These are phyloP conservation scores for Agaricus sinodeliciosus DNA, from an alignment of 768 basidiomycete genomes.

Conservation along the genomic window DNA sequence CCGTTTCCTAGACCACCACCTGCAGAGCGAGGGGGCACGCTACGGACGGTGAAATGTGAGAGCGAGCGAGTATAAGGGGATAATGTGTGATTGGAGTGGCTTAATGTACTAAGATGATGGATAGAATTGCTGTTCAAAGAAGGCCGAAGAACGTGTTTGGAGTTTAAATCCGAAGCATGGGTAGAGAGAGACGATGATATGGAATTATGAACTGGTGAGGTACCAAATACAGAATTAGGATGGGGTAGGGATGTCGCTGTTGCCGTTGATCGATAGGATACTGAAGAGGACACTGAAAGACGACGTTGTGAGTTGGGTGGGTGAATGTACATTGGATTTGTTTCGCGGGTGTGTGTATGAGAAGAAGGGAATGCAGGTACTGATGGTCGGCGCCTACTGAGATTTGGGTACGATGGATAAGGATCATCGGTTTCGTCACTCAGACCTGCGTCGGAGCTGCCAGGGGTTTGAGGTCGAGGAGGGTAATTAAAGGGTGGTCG, in stretches of 20 bases:
- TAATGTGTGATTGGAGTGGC: constrained; percentile 86
- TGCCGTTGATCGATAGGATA: constrained; percentile 43
- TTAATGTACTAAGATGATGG: constrained; percentile 81
- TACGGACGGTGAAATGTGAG: constrained; percentile 89
- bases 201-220: not conserved
- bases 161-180: constrained; percentile 29
- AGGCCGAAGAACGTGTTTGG: constrained; percentile 60
- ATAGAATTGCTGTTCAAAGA: constrained; percentile 65
- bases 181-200: not conserved
- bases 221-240: constrained; percentile 9
- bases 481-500: constrained; percentile 12
- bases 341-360: constrained; percentile 1
- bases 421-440: constrained; percentile 30
- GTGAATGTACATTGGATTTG: constrained; percentile 19
- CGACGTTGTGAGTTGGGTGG: constrained; percentile 24
- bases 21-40: constrained; percentile 58
- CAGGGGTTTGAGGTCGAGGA: constrained; percentile 37
- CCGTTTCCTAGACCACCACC: constrained; percentile 9
- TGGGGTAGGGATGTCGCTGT: constrained; percentile 18
- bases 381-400: constrained; percentile 41
- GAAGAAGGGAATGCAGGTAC: constrained; percentile 17
- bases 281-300: constrained; percentile 49
- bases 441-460: constrained; percentile 44
- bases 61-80: constrained; percentile 89
- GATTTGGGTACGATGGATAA: constrained; percentile 18